Evolutionary conservation across 2,329 filamentous ascomycete species (phyloP).

Genomic region (Epichloe elymi): DNA sequence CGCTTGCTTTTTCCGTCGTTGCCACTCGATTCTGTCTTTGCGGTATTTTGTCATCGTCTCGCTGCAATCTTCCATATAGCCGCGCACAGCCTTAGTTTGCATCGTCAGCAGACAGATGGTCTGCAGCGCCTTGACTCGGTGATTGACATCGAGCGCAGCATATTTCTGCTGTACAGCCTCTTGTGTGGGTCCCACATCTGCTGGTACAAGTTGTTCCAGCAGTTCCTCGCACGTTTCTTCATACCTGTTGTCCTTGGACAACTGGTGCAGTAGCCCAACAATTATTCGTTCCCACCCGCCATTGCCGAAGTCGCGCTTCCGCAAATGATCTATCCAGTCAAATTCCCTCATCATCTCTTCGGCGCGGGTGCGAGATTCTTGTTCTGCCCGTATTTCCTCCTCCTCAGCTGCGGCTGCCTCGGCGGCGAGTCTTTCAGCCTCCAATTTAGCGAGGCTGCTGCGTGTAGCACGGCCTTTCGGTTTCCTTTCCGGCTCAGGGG

Average conservation of each 20-base stretch:
- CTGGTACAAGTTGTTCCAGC: constrained; percentile 66
- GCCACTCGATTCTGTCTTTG: constrained; percentile 90
- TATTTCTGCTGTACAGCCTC: constrained; percentile 66
- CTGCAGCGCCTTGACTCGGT: constrained; percentile 67
- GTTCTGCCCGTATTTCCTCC: constrained; percentile 30
- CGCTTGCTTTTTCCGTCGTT: constrained; percentile 60
- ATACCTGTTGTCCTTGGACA: constrained; percentile 62
- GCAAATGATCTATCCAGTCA: constrained; percentile 75
- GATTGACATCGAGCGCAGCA: constrained; percentile 64
- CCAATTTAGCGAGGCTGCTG: constrained; percentile 72
- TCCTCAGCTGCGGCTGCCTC: constrained; percentile 43
- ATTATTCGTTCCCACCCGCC: constrained; percentile 89
- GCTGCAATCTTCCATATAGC: constrained; percentile 82
- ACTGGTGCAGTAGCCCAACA: constrained; percentile 71
- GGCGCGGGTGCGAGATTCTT: constrained; percentile 50
- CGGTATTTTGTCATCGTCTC: constrained; percentile 89
- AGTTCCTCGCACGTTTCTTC: constrained; percentile 66
- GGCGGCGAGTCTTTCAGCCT: constrained; percentile 54
- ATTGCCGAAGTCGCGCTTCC: constrained; percentile 70
- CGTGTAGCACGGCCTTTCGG: constrained; percentile 61
- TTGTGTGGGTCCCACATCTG: constrained; percentile 59
- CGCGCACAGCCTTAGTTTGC: constrained; percentile 73
- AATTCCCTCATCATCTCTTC: constrained; percentile 62
- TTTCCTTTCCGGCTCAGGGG: constrained; percentile 59
- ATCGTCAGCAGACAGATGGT: constrained; percentile 76